Base-by-base conservation (phyloP, 495 filamentous ascomycete species). In the Neurospora sp. region DNA sequence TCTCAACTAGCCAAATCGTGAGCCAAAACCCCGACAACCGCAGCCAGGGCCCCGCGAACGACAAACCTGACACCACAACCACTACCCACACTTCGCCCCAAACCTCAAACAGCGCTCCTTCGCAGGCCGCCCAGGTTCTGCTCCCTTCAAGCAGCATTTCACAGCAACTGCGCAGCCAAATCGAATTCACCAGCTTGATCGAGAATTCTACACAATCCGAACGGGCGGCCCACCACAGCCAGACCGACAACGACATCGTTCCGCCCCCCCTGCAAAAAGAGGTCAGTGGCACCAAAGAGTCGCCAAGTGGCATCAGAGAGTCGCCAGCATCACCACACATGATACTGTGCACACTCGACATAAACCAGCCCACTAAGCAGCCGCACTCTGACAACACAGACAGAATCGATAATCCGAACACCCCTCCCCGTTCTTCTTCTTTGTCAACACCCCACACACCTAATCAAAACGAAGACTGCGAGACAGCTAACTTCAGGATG, bases 51-150 rank as follows among this genome's bases (percentile, higher is more conserved):
- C 53, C 14, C 14, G 27, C 27, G 27, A 65, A 65, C 53, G 53
- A 65, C 53, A 7, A 31, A 2, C 22, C 14, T 35, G 27, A 65
- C 3, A 35, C 12, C 14, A 65, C 53, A 35, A 18, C 22, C 6
- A 31, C 53, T 9, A 61, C 53, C 6, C 22, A 31, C 5, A 2
- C 12, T 61, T 35, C 53, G 7, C 22, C 14, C 6, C 53, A 6
- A 35, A 37, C 27, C 27, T 65, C 53, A 3, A 65, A 65, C 27
- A 65, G 27, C 53, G 53, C 27, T 9, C 53, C 53, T 37, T 79
- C 73, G 0, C 79, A 81, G 37, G 75, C 74, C 9, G 82, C 81
- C 6, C 80, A 83, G 69, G 46, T 76, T 4, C 73, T 81, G 5
- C 70, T 72, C 31, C 74, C 75, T n/a, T 59, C 76, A 7, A 77